Evolutionary conservation across 345 rosid genomes (phyloP).

Genomic region (Corchorus olitorius): DNA sequence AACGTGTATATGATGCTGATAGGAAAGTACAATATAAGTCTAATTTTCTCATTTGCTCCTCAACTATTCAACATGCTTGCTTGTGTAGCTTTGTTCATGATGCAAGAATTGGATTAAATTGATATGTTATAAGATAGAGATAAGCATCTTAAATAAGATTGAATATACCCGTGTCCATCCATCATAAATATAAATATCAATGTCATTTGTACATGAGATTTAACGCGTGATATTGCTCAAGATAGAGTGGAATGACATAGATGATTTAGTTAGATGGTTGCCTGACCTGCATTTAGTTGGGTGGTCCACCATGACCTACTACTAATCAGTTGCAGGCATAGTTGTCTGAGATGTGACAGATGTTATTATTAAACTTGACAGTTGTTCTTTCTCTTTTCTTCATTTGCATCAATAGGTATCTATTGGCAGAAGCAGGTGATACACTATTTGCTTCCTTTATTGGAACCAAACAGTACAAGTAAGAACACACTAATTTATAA

Average conservation of each 20-base stretch:
- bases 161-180: not conserved
- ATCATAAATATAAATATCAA: not conserved
- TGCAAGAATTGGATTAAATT: not conserved
- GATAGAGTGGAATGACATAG: not conserved
- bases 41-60: slow-evolving; percentile 1
- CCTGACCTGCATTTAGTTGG: not conserved
- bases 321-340: not conserved
- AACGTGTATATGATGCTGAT: not conserved
- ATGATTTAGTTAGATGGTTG: not conserved
- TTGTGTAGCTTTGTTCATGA: not conserved
- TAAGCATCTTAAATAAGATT: not conserved
- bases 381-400: not conserved
- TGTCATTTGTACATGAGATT: not conserved
- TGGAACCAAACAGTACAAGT: slow-evolving; percentile 96
- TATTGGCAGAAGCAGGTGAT: slow-evolving; percentile 94
- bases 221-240: not conserved
- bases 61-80: not conserved
- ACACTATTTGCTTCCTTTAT: slow-evolving; percentile 95
- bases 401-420: slow-evolving; percentile 48
- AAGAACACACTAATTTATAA: slow-evolving; percentile 31
- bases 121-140: not conserved
- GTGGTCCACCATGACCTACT: not conserved
- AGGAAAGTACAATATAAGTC: not conserved
- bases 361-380: not conserved
- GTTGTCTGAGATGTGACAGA: not conserved